Conservation (phyloP, 768 basidiomycete species). For the Tricholoma saponaceum region DNA sequence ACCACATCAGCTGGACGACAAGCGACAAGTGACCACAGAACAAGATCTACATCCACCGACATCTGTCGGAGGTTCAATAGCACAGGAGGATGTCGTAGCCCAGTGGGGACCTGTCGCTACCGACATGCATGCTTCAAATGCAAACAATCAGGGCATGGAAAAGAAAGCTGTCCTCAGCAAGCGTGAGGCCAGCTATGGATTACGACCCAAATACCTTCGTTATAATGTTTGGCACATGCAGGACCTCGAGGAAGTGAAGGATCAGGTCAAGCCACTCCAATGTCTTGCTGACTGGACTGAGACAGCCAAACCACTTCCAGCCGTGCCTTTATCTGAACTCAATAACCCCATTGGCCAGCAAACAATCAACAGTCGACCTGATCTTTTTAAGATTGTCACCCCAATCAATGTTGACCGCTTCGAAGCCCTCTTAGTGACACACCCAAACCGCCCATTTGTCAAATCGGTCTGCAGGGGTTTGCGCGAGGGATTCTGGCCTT, state of each 20-base stretch:
- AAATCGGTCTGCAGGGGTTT: no score
- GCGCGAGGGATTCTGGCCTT: no score
- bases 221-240: slow-evolving; percentile 13
- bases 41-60: neutral
- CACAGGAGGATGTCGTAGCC: neutral
- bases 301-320: slow-evolving; percentile 10
- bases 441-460: slow-evolving; percentile 38
- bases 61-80: slow-evolving; percentile 2
- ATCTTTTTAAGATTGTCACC: no score
- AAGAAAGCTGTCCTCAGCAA: slow-evolving; percentile 15
- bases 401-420: slow-evolving; percentile 20
- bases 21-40: neutral
- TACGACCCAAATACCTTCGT: slow-evolving; percentile 8
- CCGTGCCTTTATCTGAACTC: slow-evolving; percentile 10
- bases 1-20: neutral
- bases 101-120: neutral
- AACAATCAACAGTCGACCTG: slow-evolving; percentile 22
- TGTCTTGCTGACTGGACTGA: slow-evolving; percentile 16
- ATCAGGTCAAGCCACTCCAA: neutral
- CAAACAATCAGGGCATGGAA: neutral
- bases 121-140: neutral
- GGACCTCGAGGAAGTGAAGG: neutral
- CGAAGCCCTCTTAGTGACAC: slow-evolving; percentile 14
- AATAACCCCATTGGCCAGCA: neutral
- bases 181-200: slow-evolving; percentile 13